A percentile compares a stretch with the other conserved stretches of the same genome.
phyloP scores from a whole-genome alignment of 139 green algal species.

The Prasinococcaceae sp. region DNA sequence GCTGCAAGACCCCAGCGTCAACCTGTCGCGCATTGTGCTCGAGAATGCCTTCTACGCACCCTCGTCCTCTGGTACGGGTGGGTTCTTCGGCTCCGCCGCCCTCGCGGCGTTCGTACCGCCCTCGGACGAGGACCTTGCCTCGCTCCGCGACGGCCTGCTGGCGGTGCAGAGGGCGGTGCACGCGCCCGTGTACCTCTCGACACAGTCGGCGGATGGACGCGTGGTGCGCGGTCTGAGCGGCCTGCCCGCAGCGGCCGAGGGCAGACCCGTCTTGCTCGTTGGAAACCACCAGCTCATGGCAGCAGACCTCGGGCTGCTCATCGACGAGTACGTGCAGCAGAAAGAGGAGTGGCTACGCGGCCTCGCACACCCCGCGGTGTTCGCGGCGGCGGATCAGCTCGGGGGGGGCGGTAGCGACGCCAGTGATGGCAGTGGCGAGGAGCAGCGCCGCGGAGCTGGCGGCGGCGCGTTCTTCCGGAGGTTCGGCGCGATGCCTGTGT shows the following conservation, averaged over 20 bases:
- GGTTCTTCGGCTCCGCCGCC: neutral
- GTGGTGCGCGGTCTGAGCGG: constrained; percentile 4
- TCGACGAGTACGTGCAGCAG: constrained; percentile 45
- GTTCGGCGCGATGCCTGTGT: neutral
- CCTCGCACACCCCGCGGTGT: constrained; percentile 52
- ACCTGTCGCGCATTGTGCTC: neutral
- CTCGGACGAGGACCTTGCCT: neutral
- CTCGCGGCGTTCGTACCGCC: constrained; percentile 11
- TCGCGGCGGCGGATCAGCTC: neutral
- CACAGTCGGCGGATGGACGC: constrained; percentile 20
- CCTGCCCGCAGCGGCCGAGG: neutral
- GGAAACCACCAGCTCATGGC: constrained; percentile 81
- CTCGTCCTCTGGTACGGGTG: neutral
- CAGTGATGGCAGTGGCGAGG: no score
- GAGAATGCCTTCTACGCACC: neutral
- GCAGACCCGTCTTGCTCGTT: constrained; percentile 40
- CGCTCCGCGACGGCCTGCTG: neutral
- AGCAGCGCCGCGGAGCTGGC: neutral
- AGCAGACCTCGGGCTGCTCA: constrained; percentile 58
- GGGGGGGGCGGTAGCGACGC: no score
- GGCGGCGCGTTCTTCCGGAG: neutral
- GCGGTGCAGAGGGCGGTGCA: constrained; percentile 18
- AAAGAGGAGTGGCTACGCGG: constrained; percentile 46
- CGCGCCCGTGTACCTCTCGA: constrained; percentile 61
- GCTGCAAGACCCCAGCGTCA: constrained; percentile 10